phyloP scores from a whole-genome alignment of 345 rosid genomes.

The Heritiera littoralis region DNA sequence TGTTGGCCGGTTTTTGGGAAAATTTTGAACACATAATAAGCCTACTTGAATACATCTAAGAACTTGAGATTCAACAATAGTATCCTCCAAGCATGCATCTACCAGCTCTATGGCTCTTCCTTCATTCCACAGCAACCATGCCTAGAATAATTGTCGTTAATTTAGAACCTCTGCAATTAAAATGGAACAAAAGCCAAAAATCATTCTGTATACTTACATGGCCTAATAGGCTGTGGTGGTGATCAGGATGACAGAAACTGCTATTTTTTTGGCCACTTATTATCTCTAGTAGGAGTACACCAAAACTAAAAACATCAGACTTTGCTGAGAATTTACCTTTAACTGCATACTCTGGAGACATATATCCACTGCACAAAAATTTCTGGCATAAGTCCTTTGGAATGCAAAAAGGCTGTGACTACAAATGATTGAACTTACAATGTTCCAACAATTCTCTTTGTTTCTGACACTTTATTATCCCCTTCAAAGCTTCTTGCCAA shows the following conservation, averaged over 20 bases:
- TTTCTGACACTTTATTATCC: not conserved
- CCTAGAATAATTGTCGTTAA: not conserved
- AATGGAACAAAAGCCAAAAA: not conserved
- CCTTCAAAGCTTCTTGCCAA: not conserved
- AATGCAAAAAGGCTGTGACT: not conserved
- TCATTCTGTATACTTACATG: not conserved
- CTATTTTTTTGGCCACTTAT: not conserved
- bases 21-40: not conserved
- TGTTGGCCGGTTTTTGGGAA: not conserved
- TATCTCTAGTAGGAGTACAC: not conserved
- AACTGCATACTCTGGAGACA: not conserved
- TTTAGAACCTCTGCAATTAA: not conserved
- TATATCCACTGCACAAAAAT: not conserved
- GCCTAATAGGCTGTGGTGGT: not conserved
- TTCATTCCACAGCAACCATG: conserved; percentile 4
- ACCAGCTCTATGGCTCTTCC: not conserved
- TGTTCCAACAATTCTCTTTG: not conserved
- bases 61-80: not conserved
- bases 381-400: not conserved
- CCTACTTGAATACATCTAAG: not conserved
- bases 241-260: not conserved
- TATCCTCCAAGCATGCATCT: conserved; percentile 3
- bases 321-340: not conserved
- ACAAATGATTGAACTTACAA: not conserved
- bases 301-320: not conserved